Percentiles rank a stretch among this genome's conserved stretches.
phyloP scores from a whole-genome alignment of 75 land plant species.

The Sequoiadendron giganteum region DNA sequence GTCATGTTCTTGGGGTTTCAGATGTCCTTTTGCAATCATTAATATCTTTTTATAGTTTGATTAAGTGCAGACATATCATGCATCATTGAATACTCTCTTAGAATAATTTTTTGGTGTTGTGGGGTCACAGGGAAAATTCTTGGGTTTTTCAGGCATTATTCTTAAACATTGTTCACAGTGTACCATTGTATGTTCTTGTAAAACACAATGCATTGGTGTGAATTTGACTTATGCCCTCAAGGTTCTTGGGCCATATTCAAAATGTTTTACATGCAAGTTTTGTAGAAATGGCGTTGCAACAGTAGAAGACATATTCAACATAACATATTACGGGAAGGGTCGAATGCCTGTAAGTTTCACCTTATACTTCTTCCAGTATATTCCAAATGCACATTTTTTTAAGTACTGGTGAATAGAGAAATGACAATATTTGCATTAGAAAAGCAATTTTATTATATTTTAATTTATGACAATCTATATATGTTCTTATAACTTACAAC shows the following conservation, averaged over 20 bases:
- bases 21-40: neutral
- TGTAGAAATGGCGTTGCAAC: constrained; percentile 67
- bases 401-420: neutral
- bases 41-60: neutral
- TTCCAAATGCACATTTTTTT: neutral
- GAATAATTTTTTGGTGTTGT: neutral
- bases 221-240: neutral
- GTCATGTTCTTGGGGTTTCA: neutral
- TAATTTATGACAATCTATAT: neutral
- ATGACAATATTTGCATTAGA: neutral
- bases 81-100: neutral
- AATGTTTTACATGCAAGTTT: constrained; percentile 3
- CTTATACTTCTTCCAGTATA: neutral
- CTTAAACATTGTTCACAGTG: neutral
- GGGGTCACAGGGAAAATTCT: neutral
- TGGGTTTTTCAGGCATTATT: neutral
- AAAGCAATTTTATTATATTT: neutral
- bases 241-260: neutral
- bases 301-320: constrained; percentile 56
- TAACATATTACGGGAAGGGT: constrained; percentile 79
- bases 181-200: neutral
- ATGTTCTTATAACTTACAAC: neutral
- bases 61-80: neutral
- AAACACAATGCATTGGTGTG: neutral
- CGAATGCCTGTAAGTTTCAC: constrained; percentile 76